These are phyloP conservation scores for Pseudonitzschia delicatissima DNA, from an alignment of 108 stramenopile species.

Conservation along the genomic window DNA sequence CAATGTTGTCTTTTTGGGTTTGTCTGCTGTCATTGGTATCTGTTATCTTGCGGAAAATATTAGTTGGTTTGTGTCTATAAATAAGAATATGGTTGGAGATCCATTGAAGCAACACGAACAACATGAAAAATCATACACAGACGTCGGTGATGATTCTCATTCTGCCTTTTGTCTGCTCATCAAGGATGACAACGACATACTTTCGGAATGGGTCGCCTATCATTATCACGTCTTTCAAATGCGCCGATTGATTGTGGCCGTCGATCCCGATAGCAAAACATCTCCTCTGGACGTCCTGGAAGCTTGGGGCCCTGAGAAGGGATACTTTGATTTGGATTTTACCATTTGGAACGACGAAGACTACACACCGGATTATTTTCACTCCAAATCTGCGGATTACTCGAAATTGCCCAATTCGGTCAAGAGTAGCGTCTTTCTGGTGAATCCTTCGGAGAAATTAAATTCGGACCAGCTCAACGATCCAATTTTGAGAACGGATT, in stretches of 20 bases:
- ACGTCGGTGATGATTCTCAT: no score
- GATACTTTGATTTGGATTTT: conserved; percentile 4
- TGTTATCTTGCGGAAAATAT: no score
- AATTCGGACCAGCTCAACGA: neutral
- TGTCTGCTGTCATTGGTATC: no score
- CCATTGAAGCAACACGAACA: no score
- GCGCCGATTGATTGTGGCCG: conserved; percentile 41
- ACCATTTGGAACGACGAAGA: conserved; percentile 29
- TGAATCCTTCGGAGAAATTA: neutral
- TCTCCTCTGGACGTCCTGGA: neutral
- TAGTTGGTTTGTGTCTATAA: no score
- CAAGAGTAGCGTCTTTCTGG: neutral
- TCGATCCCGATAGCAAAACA: conserved; percentile 31
- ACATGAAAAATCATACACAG: no score
- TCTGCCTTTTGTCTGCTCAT: conserved; percentile 39
- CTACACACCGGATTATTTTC: conserved; percentile 33
- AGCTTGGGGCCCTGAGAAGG: neutral
- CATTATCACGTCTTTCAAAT: conserved; percentile 42
- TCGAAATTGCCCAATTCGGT: neutral
- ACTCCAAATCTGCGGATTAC: conserved; percentile 6
- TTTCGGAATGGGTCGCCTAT: conserved; percentile 56
- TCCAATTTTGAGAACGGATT: neutral
- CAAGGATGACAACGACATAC: conserved; percentile 46
- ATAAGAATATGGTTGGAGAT: no score
- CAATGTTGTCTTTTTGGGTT: no score